Conservation (phyloP, 192 early-diverging fungal genomes). For the Linnemannia zychae region DNA sequence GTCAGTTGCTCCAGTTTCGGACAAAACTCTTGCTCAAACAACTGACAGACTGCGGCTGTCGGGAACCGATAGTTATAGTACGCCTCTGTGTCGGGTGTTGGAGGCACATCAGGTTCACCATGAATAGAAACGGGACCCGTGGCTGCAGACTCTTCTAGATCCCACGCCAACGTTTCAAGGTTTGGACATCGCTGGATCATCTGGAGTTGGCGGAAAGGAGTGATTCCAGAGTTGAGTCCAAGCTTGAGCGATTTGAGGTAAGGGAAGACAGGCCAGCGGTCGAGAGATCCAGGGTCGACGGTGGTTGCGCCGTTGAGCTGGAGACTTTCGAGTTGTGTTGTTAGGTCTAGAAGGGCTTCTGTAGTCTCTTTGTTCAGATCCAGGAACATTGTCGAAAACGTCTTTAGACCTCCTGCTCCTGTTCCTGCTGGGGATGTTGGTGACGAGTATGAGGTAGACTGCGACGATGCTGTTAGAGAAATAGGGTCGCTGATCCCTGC, state of each 20-base stretch:
- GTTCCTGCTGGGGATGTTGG: not conserved
- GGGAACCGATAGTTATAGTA: not conserved
- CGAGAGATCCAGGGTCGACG: not conserved
- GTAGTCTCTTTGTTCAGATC: not conserved
- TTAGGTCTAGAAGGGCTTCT: not conserved
- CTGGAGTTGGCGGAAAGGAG: not conserved
- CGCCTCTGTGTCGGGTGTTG: not conserved
- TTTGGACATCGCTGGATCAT: conserved; percentile 13
- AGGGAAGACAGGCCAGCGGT: not conserved
- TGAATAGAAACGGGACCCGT: not conserved
- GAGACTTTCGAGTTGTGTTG: not conserved
- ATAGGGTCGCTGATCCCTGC: not conserved
- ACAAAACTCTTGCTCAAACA: not conserved
- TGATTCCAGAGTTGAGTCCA: conserved; percentile 7
- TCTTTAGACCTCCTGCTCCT: not conserved
- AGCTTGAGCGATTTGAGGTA: not conserved
- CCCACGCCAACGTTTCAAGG: conserved; percentile 1
- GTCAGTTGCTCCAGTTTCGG: not conserved
- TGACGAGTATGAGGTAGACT: not conserved
- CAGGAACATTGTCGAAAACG: not conserved
- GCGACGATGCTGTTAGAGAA: not conserved
- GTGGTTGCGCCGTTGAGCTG: not conserved
- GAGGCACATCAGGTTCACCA: not conserved
- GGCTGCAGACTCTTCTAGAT: not conserved
- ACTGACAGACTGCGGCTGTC: not conserved